Conservation (phyloP, 805 yeast species). For the Suhomyces pyralidae region DNA sequence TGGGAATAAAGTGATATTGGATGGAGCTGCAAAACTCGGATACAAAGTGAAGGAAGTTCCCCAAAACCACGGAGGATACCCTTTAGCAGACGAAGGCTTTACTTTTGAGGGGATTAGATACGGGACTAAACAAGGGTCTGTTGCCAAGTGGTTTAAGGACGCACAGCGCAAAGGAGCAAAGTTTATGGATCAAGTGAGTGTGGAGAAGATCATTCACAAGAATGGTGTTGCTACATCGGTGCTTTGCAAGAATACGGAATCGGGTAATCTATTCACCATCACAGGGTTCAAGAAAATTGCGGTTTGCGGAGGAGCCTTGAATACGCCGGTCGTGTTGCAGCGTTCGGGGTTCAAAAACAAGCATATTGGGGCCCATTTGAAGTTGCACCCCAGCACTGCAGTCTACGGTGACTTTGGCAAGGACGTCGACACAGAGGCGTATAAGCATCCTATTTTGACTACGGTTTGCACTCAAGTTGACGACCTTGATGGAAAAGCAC, state of each 20-base stretch:
- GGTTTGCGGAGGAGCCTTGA: conserved; percentile 16
- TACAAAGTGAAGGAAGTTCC: conserved; percentile 15
- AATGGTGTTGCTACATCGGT: conserved; percentile 15
- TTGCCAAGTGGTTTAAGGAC: conserved; percentile 17
- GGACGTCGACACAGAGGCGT: conserved; percentile 14
- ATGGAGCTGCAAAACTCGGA: conserved; percentile 17
- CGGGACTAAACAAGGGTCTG: conserved; percentile 20
- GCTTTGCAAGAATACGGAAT: conserved; percentile 11
- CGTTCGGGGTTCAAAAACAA: conserved; percentile 20
- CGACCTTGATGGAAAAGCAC: conserved; percentile 19
- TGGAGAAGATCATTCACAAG: conserved; percentile 11
- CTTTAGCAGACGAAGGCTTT: conserved; percentile 15
- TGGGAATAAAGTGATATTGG: conserved; percentile 14
- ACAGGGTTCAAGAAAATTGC: conserved; percentile 16
- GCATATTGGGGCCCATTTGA: conserved; percentile 19
- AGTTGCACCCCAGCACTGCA: conserved; percentile 18
- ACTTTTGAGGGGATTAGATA: conserved; percentile 18
- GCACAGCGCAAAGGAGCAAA: conserved; percentile 16
- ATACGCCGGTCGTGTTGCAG: conserved; percentile 19
- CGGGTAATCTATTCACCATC: conserved; percentile 12
- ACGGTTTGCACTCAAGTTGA: conserved; percentile 17
- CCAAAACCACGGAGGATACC: conserved; percentile 17
- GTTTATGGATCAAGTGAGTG: conserved; percentile 21
- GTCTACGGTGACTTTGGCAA: conserved; percentile 12
- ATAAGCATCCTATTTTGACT: conserved; percentile 17